A percentile compares a stretch with the other conserved stretches of the same genome.
phyloP scores from a whole-genome alignment of 176 grass and related monocot genomes.

The sorghum (Sorghum bicolor) region DNA sequence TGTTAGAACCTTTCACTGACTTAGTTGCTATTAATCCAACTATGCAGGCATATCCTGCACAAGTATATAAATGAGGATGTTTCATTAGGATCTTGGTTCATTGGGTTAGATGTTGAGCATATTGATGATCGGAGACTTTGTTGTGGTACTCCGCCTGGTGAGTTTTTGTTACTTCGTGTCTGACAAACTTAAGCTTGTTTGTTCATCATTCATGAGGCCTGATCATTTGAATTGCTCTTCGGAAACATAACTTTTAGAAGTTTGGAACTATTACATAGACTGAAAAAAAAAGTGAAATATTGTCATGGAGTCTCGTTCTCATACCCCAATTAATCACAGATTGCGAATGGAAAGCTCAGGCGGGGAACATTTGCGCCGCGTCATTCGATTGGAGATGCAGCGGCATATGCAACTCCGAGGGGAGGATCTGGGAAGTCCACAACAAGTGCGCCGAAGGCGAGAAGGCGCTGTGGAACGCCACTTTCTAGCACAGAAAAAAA shows the following conservation, averaged over 20 bases:
- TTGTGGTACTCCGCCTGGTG: constrained; percentile 88
- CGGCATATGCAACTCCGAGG: constrained; percentile 81
- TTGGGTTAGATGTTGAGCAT: constrained; percentile 78
- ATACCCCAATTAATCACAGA: constrained; percentile 23
- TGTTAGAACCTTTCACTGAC: constrained; percentile 19
- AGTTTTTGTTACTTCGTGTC: not conserved
- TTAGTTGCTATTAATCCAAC: not conserved
- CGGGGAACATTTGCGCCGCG: constrained; percentile 64
- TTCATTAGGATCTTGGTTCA: constrained; percentile 80
- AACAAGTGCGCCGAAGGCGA: constrained; percentile 63
- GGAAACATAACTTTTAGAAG: not conserved
- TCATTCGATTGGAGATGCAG: constrained; percentile 95
- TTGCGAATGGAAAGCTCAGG: constrained; percentile 94
- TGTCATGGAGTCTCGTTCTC: not conserved
- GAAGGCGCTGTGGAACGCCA: constrained; percentile 59
- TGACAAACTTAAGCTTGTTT: not conserved
- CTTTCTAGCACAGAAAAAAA: constrained; percentile 39
- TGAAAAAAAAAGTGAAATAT: not conserved
- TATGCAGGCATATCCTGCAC: constrained; percentile 70
- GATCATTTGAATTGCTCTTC: not conserved
- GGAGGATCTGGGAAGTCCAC: constrained; percentile 87
- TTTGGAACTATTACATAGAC: not conserved
- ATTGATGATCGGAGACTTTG: constrained; percentile 80
- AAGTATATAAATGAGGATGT: constrained; percentile 91
- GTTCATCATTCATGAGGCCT: not conserved